Base-by-base conservation (phyloP, 805 yeast species). In the Kuraishia capsulata region DNA sequence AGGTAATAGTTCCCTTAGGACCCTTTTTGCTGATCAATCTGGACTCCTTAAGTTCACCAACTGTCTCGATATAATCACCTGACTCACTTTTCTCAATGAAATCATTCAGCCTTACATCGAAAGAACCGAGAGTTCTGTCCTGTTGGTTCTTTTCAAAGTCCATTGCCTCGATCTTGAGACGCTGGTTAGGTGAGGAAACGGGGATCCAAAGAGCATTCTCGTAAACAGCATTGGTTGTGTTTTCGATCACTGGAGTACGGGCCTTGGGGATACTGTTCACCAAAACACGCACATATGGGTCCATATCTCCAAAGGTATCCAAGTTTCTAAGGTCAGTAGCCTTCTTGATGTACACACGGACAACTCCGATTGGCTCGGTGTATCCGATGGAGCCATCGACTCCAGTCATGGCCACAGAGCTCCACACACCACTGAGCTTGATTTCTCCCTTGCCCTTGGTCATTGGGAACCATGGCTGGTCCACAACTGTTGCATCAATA, bases 341-440 rank as follows among this genome's bases (percentile, higher is more conserved):
- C 43, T 71, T 72, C 47, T 73, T 74, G 43, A 92, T 59, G 42
- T 72, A 67, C 21, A 92, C 67, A 53, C 97, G 78, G 4, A 89
- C 71, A 25, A 83, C 90, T 55, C 99, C 98, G 54, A 90, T 81
- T 36, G 98, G 98, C 41, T 87, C 87, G n/a, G 87, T 76, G 62
- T 88, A 90, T 37, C 90, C 92, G 48, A 80, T 76, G 18, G 84
- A 62, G 43, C 87, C 85, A 30, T 77, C 60, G 14, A 81, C 82
- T 38, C 78, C 76, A 18, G 68, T 59, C 51, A 90, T 61, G 21
- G 71, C 76, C 37, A 89, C 95, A 6, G 97, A 90, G 59, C 81
- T 87, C 96, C 96, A 92, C 38, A 65, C 61, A 21, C 92, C 76
- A 4, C 72, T 60, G 40, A 92, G 55, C 47, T 78, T 74, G 30